Evolutionary conservation across 768 basidiomycete genomes (phyloP), one percentile per base, ranked within the genome.

Genomic region (Lentinula boryana): DNA sequence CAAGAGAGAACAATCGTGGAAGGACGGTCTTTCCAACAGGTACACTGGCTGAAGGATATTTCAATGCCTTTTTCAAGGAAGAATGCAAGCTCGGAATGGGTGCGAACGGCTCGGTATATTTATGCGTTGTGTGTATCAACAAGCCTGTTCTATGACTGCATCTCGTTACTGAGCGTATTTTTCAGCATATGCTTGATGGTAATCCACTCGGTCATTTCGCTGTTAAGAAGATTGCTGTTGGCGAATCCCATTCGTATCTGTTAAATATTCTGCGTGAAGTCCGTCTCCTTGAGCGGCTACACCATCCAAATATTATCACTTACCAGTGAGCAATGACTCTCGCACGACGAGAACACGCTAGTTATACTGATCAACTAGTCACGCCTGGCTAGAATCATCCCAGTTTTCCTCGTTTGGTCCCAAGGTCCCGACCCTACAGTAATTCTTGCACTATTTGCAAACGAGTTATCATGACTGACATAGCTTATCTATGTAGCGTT

Each of bases 191-290:
- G 13, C 52, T 58, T 38, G 91, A 97, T 60, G 92, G 89, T 8
- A 95, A 95, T 67, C 78, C 85, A 15, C 80, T 98, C 16, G 92
- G 91, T 32, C 88, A 87, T 65, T 97, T 95, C 70, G 95, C 95
- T 0, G 91, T 97, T 51, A 98, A 98, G 76, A 98, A 97, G 71
- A 93, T 98, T 21, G 94, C 96, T 0, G 91, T 98, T 0, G 95
- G 95, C 52, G 85, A 92, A 68, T 95, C 93, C 0, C 90, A 93
- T 65, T 80, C 86, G 2, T 95, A 95, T 74, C 78, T 96, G 5
- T 74, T 94, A 43, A 87, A 86, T 53, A 94, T 91, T 58, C 76
- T 95, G 41, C 84, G 85, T 48, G 94, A 95, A 84, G 91, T 98
- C 58, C 85, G 91, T 46, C 78, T 97, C 8, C 76, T 98, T 46